phyloP scores from a whole-genome alignment of 2,329 filamentous ascomycete species.

The Chaetomiaceae sp. region DNA sequence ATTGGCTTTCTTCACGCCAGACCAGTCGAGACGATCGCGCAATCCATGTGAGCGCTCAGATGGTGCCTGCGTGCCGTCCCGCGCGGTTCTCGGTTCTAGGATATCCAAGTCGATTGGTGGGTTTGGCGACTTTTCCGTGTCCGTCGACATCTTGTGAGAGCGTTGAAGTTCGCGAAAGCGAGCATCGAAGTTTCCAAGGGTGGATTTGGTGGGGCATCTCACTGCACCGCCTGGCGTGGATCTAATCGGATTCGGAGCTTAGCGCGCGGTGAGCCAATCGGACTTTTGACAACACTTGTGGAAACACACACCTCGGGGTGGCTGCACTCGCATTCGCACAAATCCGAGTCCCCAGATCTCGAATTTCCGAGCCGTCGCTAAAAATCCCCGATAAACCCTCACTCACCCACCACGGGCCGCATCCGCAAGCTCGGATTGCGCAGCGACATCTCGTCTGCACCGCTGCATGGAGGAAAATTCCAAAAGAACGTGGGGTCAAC shows the following conservation, averaged over 20 bases:
- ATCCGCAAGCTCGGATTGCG: background rate
- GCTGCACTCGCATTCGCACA: slow-evolving; percentile 1
- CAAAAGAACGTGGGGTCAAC: background rate
- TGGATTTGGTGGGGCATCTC: too few relatives aligned
- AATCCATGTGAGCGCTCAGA: too few relatives aligned
- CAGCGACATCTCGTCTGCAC: background rate
- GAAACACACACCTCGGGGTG: background rate
- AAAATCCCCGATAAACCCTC: background rate
- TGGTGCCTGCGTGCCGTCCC: too few relatives aligned
- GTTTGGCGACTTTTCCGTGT: too few relatives aligned
- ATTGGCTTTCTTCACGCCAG: too few relatives aligned
- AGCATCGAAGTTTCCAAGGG: too few relatives aligned
- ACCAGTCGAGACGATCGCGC: too few relatives aligned
- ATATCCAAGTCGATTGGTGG: too few relatives aligned
- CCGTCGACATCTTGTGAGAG: too few relatives aligned
- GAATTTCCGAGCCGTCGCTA: background rate
- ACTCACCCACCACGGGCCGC: background rate
- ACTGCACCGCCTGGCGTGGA: background rate
- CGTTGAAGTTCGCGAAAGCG: too few relatives aligned
- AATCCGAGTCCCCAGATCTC: background rate
- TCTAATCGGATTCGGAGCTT: background rate
- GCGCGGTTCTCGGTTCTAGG: too few relatives aligned
- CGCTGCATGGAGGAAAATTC: slow-evolving; percentile 1
- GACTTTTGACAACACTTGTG: background rate
- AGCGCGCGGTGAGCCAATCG: background rate